Evolutionary conservation across 768 basidiomycete species (phyloP), one percentile per base, ranked within the genome.

Genomic region (Mycena capillaripes): DNA sequence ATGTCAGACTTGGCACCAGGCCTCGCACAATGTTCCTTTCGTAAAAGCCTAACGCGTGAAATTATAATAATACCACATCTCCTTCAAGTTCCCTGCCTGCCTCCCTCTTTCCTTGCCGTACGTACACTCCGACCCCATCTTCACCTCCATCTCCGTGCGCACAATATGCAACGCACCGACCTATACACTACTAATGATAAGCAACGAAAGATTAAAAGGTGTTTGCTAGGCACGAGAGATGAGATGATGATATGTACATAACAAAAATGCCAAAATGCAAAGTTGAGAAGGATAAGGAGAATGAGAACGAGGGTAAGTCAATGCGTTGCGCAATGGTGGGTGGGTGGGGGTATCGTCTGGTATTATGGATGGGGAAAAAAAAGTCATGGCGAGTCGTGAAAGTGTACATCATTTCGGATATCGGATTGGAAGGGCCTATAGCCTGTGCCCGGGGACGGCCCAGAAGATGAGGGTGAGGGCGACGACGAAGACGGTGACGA

Each of bases 371-470:
- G 57, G 21, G 61, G 50, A n/a, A n/a, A n/a, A n/a, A n/a, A n/a
- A n/a, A n/a, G 40, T 69, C 72, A 63, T 73, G 23, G 34, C 30
- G n/a, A 21, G 72, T 60, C 64, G 59, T 66, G 40, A 65, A 61
- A 25, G 48, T 52, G 36, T n/a, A 52, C 38, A 38, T 70, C 27
- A 44, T 59, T 27, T 16, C 44, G 38, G 36, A 38, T 14, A 14
- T 6, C 36, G 14, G 36, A 23, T 55, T 2, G 57, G 36, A n/a
- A 4, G 27, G 32, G 7, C 27, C 74, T 84, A 98, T 77, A 98
- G 89, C 71, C 96, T 87, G 82, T 98, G 93, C 0, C 97, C 97
- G 10, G 97, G 97, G 42, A 99, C 96, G 48, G 95, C 95, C 92
- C 95, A 97, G 86, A 99, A 99, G 66, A 99, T 84, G 79, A 99